Conservation (phyloP, 2,329 filamentous ascomycete genomes). For the Fusarium pininemorale region DNA sequence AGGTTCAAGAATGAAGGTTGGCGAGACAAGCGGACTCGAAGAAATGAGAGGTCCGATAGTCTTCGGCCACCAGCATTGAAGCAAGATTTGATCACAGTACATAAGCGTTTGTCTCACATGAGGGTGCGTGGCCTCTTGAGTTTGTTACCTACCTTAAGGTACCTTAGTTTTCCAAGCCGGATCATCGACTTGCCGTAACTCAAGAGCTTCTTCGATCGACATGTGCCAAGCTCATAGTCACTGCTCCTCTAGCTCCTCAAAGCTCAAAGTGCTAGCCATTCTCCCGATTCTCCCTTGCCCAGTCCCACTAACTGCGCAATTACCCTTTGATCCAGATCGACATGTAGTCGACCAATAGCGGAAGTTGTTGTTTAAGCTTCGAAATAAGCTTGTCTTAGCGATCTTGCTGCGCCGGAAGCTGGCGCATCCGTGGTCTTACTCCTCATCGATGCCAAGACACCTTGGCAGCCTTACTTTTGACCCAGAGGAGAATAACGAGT, state of each 20-base stretch:
- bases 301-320: background rate
- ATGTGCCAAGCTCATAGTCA: slow-evolving; percentile 29
- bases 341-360: background rate
- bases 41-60: slow-evolving; percentile 16
- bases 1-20: background rate
- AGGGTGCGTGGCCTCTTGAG: background rate
- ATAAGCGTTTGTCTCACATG: background rate
- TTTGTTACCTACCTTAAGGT: background rate
- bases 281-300: slow-evolving; percentile 1
- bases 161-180: slow-evolving; percentile 32
- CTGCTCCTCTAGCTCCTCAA: slow-evolving; percentile 5
- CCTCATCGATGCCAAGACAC: slow-evolving; percentile 1
- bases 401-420: slow-evolving; percentile 15
- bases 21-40: background rate
- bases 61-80: slow-evolving; percentile 13
- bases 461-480: background rate
- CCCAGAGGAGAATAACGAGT: background rate
- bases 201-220: slow-evolving; percentile 21
- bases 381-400: slow-evolving; percentile 41
- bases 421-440: slow-evolving; percentile 17
- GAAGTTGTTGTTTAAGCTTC: slow-evolving; percentile 32
- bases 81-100: background rate
- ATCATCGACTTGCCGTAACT: slow-evolving; percentile 31
- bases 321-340: slow-evolving; percentile 9
- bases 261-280: background rate